Conservation (phyloP, 2,329 filamentous ascomycete species). For the Aureobasidium sp. region DNA sequence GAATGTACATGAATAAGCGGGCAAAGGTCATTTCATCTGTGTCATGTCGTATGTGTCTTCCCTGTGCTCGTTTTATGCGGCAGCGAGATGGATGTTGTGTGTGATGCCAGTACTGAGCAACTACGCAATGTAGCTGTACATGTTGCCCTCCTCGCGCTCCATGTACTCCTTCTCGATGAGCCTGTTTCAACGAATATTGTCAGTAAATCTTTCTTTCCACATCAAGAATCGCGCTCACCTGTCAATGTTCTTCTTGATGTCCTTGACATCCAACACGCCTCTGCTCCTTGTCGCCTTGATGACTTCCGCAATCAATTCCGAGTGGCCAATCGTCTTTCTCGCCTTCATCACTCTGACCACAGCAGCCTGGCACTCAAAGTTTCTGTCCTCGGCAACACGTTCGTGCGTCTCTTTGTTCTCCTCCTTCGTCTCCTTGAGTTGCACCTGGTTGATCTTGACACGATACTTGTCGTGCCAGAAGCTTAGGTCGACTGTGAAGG, state of each 20-base stretch:
- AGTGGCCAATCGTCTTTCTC: conserved; percentile 75
- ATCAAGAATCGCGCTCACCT: conserved; percentile 49
- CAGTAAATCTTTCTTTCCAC: background rate
- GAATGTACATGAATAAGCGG: background rate
- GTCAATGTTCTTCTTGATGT: conserved; percentile 97
- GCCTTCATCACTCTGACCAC: conserved; percentile 98
- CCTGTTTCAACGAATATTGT: conserved; percentile 36
- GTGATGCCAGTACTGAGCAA: background rate
- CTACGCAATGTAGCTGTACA: conserved; percentile 39
- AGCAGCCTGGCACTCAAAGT: conserved; percentile 94
- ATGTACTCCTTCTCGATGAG: conserved; percentile 92
- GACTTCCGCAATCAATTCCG: conserved; percentile 83
- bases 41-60: background rate
- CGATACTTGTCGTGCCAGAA: conserved; percentile 79
- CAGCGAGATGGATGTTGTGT: background rate
- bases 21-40: background rate
- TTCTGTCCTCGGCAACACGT: conserved; percentile 76
- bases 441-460: conserved; percentile 98
- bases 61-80: background rate
- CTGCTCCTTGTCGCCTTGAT: conserved; percentile 82
- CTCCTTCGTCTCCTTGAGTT: conserved; percentile 88
- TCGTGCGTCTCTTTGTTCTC: conserved; percentile 94
- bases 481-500: conserved; percentile 68
- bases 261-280: conserved; percentile 72
- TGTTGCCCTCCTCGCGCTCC: conserved; percentile 63